These are phyloP conservation scores for Fonsecaea multimorphosa DNA, from an alignment of 2,329 filamentous ascomycete species.

Conservation along the genomic window DNA sequence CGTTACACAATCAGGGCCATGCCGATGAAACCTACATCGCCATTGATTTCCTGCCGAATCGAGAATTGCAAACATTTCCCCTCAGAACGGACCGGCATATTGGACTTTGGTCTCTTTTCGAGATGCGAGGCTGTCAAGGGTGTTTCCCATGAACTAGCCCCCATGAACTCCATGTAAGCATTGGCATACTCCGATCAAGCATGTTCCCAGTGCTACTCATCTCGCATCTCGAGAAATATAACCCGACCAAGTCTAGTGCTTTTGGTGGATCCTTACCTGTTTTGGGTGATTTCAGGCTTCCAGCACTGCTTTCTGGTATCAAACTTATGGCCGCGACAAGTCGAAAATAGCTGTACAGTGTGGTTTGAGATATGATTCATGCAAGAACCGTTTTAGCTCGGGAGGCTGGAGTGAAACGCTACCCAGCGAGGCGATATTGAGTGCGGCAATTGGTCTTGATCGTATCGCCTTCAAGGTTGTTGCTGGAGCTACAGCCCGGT, in stretches of 20 bases:
- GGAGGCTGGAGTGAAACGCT: neutral
- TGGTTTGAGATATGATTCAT: neutral
- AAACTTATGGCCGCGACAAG: neutral
- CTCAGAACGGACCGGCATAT: neutral
- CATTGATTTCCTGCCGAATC: neutral
- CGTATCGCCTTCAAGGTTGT: neutral
- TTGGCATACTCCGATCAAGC: neutral
- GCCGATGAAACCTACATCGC: neutral
- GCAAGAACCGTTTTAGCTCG: neutral
- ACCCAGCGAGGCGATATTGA: neutral
- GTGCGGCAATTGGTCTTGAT: neutral
- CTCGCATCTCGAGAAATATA: constrained; percentile 20
- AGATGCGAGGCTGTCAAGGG: neutral
- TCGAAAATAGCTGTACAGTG: neutral
- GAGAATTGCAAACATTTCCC: neutral
- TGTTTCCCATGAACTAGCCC: neutral
- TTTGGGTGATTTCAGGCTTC: neutral
- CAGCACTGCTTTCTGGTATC: neutral
- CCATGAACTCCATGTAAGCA: neutral
- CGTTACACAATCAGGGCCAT: neutral
- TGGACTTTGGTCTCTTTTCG: neutral
- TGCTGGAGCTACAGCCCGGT: neutral
- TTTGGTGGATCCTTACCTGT: constrained; percentile 4
- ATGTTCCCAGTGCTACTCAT: neutral
- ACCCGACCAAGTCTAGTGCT: constrained; percentile 11